Evolutionary conservation across 2,329 filamentous ascomycete species (phyloP).

Genomic region (Alternaria novae-zelandiae): DNA sequence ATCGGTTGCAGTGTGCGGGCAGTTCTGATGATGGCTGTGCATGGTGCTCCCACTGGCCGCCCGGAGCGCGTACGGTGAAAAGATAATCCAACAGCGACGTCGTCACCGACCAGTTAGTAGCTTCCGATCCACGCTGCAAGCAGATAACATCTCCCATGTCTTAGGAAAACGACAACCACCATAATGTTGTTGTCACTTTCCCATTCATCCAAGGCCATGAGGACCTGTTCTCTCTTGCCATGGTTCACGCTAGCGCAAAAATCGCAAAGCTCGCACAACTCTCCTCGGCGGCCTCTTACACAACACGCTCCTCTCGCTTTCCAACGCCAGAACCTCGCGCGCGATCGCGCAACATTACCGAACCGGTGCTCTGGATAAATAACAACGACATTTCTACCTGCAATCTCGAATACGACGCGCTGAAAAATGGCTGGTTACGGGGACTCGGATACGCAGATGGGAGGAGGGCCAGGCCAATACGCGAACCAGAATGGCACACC

Average conservation of each 20-base stretch:
- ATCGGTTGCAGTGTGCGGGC: neutral
- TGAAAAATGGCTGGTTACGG: constrained; percentile 41
- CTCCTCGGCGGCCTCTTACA: constrained; percentile 30
- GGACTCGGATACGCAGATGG: constrained; percentile 44
- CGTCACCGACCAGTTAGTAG: constrained; percentile 12
- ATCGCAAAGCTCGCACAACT: constrained; percentile 41
- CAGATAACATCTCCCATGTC: constrained; percentile 5
- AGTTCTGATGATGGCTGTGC: constrained; percentile 20
- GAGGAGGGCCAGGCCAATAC: constrained; percentile 42
- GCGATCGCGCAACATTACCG: constrained; percentile 22
- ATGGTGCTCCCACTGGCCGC: constrained; percentile 20
- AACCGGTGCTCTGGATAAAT: neutral
- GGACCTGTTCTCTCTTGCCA: constrained; percentile 15
- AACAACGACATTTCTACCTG: neutral
- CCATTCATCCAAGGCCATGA: constrained; percentile 1
- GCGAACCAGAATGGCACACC: constrained; percentile 45
- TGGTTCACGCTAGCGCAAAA: constrained; percentile 42
- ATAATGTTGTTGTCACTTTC: constrained; percentile 20
- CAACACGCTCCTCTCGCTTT: constrained; percentile 27
- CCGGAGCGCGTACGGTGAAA: constrained; percentile 28
- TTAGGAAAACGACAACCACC: constrained; percentile 11
- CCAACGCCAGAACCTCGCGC: constrained; percentile 27
- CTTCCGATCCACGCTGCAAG: constrained; percentile 17
- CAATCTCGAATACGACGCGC: constrained; percentile 22
- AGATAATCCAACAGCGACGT: constrained; percentile 41